A percentile compares a stretch with the other conserved stretches of the same genome.
phyloP scores from a whole-genome alignment of 139 green algal species.

The Micractinium sp. region DNA sequence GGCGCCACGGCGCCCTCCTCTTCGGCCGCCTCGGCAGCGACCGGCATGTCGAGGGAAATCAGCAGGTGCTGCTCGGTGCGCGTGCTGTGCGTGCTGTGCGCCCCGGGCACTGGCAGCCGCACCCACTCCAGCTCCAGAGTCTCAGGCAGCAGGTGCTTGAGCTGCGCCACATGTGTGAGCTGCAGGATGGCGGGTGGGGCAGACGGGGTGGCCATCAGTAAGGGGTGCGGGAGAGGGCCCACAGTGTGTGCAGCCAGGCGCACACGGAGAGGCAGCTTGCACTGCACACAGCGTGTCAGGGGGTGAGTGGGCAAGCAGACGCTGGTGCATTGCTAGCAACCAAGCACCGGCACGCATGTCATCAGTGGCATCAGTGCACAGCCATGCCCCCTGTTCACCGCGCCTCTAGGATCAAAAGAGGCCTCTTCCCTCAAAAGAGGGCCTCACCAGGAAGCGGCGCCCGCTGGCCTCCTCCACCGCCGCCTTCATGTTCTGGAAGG shows the following conservation, averaged over 20 bases:
- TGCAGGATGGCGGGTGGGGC: neutral
- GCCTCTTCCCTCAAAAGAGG: neutral
- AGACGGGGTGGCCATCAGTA: neutral
- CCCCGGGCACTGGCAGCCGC: constrained; percentile 19
- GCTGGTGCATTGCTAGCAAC: neutral
- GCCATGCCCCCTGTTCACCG: too few relatives aligned
- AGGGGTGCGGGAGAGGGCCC: neutral
- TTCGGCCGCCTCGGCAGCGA: neutral
- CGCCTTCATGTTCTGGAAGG: constrained; percentile 30
- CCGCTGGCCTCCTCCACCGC: constrained; percentile 45
- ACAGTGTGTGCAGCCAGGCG: neutral
- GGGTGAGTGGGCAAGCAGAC: too few relatives aligned
- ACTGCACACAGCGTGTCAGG: neutral
- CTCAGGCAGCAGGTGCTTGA: constrained; percentile 45
- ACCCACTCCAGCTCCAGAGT: constrained; percentile 40
- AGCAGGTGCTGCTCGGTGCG: constrained; percentile 33
- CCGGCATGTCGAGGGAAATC: constrained; percentile 6
- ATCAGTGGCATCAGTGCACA: too few relatives aligned
- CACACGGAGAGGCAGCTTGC: neutral
- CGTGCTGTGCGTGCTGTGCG: constrained; percentile 17
- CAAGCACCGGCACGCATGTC: too few relatives aligned
- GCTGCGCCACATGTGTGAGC: constrained; percentile 33
- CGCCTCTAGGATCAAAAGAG: neutral
- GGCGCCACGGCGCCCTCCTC: neutral
- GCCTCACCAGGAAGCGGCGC: constrained; percentile 36